A percentile compares a stretch with the other conserved stretches of the same genome.
Evolutionary conservation across 2,329 filamentous ascomycete genomes (phyloP).

Genomic region (Curvularia lunata): DNA sequence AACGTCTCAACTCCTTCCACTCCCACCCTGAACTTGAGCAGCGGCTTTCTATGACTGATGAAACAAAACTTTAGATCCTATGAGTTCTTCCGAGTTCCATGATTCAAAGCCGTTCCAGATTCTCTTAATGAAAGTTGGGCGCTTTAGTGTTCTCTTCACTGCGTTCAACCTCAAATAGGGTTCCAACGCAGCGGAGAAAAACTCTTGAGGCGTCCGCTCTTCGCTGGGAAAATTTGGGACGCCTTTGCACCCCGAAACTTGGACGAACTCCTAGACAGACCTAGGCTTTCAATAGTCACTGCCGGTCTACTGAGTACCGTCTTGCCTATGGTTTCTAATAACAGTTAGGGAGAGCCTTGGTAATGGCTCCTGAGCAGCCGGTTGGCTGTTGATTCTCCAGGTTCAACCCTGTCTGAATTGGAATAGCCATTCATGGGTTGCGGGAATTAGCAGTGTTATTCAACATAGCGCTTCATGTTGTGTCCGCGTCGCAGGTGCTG

Average conservation of each 20-base stretch:
- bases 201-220: neutral
- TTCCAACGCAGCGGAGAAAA: slow-evolving; percentile 3
- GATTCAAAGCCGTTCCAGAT: neutral
- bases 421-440: neutral
- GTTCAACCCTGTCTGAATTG: neutral
- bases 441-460: neutral
- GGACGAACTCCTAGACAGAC: neutral
- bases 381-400: neutral
- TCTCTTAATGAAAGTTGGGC: neutral
- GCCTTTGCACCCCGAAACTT: neutral
- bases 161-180: neutral
- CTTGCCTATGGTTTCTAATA: neutral
- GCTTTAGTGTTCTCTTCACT: neutral
- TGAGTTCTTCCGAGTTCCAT: neutral
- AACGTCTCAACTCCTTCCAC: neutral
- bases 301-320: neutral
- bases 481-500: no score
- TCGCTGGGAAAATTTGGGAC: neutral
- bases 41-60: slow-evolving; percentile 1
- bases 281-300: neutral
- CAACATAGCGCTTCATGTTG: neutral
- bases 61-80: slow-evolving; percentile 10
- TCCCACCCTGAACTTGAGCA: neutral
- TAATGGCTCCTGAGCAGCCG: no score
- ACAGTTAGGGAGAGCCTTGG: neutral